Percentiles rank a stretch among this genome's conserved stretches.
Evolutionary conservation across 768 basidiomycete species (phyloP).

Genomic region (Boletales sp.): DNA sequence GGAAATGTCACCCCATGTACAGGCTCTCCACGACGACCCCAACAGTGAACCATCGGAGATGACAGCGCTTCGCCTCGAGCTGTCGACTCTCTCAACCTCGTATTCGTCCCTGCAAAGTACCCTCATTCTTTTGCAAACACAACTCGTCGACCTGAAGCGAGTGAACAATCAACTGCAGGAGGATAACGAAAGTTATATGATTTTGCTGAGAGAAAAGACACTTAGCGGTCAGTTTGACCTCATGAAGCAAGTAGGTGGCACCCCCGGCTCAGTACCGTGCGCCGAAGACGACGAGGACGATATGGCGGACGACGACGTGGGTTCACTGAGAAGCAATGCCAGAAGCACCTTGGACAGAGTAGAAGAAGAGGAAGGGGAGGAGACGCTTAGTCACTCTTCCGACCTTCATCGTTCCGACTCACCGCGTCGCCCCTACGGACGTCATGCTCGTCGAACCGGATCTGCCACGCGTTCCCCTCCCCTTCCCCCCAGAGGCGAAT

Average conservation of each 20-base stretch:
- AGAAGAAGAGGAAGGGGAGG: slow-evolving; percentile 47
- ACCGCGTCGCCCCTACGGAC: slow-evolving; percentile 38
- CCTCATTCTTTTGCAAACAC: slow-evolving; percentile 76
- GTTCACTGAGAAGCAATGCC: slow-evolving; percentile 53
- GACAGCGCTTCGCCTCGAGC: slow-evolving; percentile 76
- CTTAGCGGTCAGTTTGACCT: slow-evolving; percentile 85
- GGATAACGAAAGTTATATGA: slow-evolving; percentile 97
- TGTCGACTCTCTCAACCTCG: slow-evolving; percentile 84
- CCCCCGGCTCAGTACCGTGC: slow-evolving; percentile 38
- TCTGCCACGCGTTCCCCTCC: slow-evolving; percentile 49
- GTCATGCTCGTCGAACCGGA: slow-evolving; percentile 51
- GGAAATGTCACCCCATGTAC: slow-evolving; percentile 28
- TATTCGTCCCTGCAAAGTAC: slow-evolving; percentile 82
- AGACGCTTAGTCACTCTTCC: slow-evolving; percentile 38
- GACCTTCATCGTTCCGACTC: slow-evolving; percentile 37
- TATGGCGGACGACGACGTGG: slow-evolving; percentile 40
- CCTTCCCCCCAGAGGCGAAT: slow-evolving; percentile 59
- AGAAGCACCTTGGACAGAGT: slow-evolving; percentile 62
- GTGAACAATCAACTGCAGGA: slow-evolving; percentile 88
- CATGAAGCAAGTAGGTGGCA: slow-evolving; percentile 60
- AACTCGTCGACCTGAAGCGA: slow-evolving; percentile 82
- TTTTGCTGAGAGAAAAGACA: slow-evolving; percentile 87
- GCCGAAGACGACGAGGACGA: slow-evolving; percentile 33
- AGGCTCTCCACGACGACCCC: slow-evolving; percentile 54
- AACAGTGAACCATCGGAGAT: slow-evolving; percentile 83